Percentiles rank a stretch among this genome's conserved stretches.
phyloP scores from a whole-genome alignment of 768 basidiomycete species.

The Russula foetens region DNA sequence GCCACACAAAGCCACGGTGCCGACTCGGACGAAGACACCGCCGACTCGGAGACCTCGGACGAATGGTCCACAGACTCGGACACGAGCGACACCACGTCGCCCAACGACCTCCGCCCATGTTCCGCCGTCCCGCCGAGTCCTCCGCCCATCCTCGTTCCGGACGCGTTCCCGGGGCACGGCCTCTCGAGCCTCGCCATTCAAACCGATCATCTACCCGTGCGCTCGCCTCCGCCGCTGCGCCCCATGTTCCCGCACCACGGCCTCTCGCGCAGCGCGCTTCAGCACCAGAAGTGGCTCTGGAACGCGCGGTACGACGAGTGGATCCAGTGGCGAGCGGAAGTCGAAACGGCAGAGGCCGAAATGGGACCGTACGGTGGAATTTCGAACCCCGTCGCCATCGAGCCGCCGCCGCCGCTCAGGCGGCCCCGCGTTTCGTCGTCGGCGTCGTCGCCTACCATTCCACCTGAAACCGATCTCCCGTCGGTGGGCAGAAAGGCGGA shows the following conservation, averaged over 20 bases:
- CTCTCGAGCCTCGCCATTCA: not conserved
- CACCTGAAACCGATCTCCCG: not conserved
- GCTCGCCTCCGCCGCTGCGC: not conserved
- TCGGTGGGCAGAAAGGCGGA: constrained; percentile 9
- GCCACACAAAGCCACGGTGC: not conserved
- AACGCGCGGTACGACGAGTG: constrained; percentile 44
- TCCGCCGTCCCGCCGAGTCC: not conserved
- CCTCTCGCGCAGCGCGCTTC: constrained; percentile 51
- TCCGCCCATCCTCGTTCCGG: constrained; percentile 7
- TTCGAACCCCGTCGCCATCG: not conserved
- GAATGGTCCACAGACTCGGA: constrained; percentile 21
- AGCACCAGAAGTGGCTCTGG: constrained; percentile 59
- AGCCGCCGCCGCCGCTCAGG: constrained; percentile 5
- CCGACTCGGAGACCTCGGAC: constrained; percentile 18
- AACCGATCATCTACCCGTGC: constrained; percentile 1
- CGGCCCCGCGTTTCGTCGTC: constrained; percentile 2
- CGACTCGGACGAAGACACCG: constrained; percentile 13
- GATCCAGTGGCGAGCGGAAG: constrained; percentile 30
- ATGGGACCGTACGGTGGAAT: constrained; percentile 22
- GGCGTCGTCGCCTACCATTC: no score
- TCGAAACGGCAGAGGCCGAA: constrained; percentile 13
- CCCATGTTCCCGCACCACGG: constrained; percentile 39
- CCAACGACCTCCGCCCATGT: constrained; percentile 1
- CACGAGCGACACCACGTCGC: constrained; percentile 7
- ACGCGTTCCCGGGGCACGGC: constrained; percentile 10